Evolutionary conservation across 202 grass and related monocot species (phyloP).

Genomic region (Elaeis oleifera): DNA sequence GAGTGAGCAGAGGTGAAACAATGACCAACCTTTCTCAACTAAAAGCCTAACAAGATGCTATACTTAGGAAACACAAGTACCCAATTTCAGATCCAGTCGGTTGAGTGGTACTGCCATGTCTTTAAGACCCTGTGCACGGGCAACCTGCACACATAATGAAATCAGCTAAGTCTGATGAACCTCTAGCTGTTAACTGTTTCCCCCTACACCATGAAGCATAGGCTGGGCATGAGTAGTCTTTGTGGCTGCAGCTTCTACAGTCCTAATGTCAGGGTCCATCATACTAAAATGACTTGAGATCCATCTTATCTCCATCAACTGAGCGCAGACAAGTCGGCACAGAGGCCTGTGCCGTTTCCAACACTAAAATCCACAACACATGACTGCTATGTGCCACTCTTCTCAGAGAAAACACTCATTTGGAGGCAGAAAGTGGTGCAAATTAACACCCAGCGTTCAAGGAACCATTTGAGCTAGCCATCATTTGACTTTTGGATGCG

Average conservation of each 20-base stretch:
- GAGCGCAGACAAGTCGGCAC: too few species aligned
- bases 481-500: neutral
- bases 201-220: neutral
- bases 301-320: too few species aligned
- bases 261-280: too few species aligned
- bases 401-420: too few species aligned
- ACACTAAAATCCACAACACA: too few species aligned
- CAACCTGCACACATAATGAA: slow-evolving; percentile 35
- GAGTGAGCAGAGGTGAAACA: neutral
- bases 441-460: neutral
- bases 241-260: too few species aligned
- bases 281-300: too few species aligned
- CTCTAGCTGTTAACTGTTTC: neutral
- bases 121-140: slow-evolving; percentile 47
- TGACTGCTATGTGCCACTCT: too few species aligned
- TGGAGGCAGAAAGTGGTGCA: neutral
- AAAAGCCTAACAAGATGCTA: too few species aligned
- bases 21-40: too few species aligned
- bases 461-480: slow-evolving; percentile 15
- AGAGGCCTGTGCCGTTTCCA: too few species aligned
- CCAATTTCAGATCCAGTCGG: slow-evolving; percentile 75
- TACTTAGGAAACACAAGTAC: slow-evolving; percentile 14
- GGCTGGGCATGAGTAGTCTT: neutral
- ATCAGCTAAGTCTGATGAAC: neutral
- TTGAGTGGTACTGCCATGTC: slow-evolving; percentile 35